phyloP scores from a whole-genome alignment of 768 basidiomycete species.

The Tulasnella sp. region DNA sequence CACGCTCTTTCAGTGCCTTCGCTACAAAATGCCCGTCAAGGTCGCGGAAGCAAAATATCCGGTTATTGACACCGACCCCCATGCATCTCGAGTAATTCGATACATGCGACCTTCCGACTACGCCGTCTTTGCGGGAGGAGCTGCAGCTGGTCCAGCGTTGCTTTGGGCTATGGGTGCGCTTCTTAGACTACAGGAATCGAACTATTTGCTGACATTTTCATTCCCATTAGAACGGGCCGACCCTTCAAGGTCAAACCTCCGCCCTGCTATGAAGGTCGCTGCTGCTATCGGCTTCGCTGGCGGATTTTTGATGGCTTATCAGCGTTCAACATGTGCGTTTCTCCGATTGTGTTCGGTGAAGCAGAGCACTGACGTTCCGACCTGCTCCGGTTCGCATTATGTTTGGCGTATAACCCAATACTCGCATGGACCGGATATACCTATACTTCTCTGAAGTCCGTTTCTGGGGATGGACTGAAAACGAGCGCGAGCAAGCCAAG shows the following conservation, averaged over 20 bases:
- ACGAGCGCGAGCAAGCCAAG: conserved; percentile 64
- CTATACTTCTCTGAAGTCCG: conserved; percentile 40
- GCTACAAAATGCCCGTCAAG: conserved; percentile 9
- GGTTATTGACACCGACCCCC: conserved; percentile 89
- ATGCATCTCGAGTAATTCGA: conserved; percentile 72
- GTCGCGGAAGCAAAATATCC: conserved; percentile 48
- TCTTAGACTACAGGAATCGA: not conserved
- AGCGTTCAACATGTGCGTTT: conserved; percentile 68
- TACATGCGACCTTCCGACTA: conserved; percentile 88
- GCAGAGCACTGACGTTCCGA: not conserved
- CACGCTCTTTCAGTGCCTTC: not conserved
- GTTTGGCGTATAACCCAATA: not conserved
- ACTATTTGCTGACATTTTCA: not conserved
- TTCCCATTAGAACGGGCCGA: not conserved
- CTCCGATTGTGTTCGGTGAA: not conserved
- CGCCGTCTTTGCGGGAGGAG: conserved; percentile 67
- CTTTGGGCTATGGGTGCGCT: conserved; percentile 72
- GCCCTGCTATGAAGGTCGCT: conserved; percentile 27
- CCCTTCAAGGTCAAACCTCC: conserved; percentile 23
- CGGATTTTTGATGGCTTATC: conserved; percentile 90
- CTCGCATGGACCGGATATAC: not conserved
- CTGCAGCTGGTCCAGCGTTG: conserved; percentile 69
- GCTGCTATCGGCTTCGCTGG: conserved; percentile 76
- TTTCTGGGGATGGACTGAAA: conserved; percentile 95
- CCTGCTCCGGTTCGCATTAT: not conserved